phyloP scores from a whole-genome alignment of 306 rosid species.

The Lathyrus sativus region DNA sequence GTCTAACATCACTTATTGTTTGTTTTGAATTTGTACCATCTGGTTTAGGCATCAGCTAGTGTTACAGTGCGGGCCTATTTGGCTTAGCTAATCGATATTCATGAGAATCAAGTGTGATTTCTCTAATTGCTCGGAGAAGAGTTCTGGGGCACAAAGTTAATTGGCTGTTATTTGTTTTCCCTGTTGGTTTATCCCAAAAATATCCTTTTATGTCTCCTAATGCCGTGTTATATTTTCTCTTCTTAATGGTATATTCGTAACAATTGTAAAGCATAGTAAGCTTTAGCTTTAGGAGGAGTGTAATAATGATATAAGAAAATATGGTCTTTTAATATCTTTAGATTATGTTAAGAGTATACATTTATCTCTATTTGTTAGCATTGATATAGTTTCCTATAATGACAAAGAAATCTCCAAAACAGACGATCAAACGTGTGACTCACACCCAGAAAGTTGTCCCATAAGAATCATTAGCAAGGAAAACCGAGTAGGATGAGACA shows the following conservation, averaged over 20 bases:
- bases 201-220: no score
- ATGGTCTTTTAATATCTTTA: not conserved
- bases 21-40: not conserved
- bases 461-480: no score
- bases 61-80: not conserved
- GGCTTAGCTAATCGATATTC: not conserved
- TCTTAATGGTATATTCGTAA: no score
- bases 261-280: not conserved
- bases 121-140: not conserved
- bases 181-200: no score
- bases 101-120: not conserved
- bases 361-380: not conserved
- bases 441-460: no score
- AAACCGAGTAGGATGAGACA: no score
- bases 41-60: not conserved
- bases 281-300: not conserved
- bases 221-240: no score
- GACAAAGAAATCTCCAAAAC: no score
- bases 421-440: no score
- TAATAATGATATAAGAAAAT: not conserved
- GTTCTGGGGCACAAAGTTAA: not conserved
- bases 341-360: not conserved
- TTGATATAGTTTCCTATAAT: no score
- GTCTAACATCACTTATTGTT: not conserved
- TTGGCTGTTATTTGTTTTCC: no score